Base-by-base conservation (phyloP, 176 grass and related monocot species). In the Carex scoparia region DNA sequence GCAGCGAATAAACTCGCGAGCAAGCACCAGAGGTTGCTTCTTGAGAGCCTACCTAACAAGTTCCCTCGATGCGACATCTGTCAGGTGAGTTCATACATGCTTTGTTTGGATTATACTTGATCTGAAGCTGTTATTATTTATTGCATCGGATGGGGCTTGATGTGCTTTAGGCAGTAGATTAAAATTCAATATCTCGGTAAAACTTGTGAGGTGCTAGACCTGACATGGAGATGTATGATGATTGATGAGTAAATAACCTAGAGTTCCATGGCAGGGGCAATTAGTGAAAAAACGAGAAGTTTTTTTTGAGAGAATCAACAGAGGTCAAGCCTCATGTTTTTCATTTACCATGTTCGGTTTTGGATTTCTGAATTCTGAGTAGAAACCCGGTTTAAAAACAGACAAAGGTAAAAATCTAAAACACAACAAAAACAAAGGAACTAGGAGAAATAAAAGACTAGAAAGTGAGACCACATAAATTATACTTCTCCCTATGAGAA, bases 1-100 rank as follows among this genome's bases (percentile, higher is more conserved):
- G 87, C 91, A 38, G 94, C 94, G 42, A 96, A 96, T 85, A 88
- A 93, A 86, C 94, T 96, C 46, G 94, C 94, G 42, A 83, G 94
- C 87, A 96, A 96, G 91, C 94, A 96, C 89, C 91, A 93, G 89
- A 46, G 94, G 49, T 87, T 96, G 69, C 91, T 90, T 60, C 94
- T 96, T 71, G 94, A 91, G 80, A 84, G 82, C 85, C 85, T 91
- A 73, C 86, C 85, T 35, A 83, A 88, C 64, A 91, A 61, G 69
- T 84, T 96, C 84, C 94, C 94, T 10, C 89, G 89, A 69, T 96
- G 94, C 71, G 91, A 96, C 84, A 87, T 96, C 69, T 96, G 94
- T 84, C 91, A 96, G 85, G 93, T 93, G 49, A 37, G 9, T 44
- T 49, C 5, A 16, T 68, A 9, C 75, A 55, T 61, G 7, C 18